Evolutionary conservation across 192 early-diverging fungal species (phyloP).

Genomic region (Rhizoclosmatium sp.): DNA sequence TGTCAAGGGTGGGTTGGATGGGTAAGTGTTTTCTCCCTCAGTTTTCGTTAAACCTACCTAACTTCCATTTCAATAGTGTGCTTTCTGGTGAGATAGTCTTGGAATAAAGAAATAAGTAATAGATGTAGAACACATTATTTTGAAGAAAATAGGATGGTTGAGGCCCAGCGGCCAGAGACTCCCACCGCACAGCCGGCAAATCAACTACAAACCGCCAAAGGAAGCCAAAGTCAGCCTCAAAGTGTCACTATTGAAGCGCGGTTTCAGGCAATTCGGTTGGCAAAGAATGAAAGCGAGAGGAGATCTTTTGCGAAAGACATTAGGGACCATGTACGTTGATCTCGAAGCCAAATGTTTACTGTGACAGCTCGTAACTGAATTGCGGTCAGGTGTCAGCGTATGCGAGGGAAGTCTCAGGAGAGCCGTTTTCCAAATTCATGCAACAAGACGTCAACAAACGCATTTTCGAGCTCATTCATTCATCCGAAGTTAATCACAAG

Average conservation of each 20-base stretch:
- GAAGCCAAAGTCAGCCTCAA: background rate
- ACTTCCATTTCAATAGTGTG: too few relatives aligned
- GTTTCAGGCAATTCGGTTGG: conserved; percentile 5
- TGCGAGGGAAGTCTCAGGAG: conserved; percentile 75
- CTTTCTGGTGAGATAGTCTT: too few relatives aligned
- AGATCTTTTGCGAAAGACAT: conserved; percentile 17
- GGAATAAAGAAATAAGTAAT: too few relatives aligned
- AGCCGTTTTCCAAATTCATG: conserved; percentile 76
- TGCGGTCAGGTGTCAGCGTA: conserved; percentile 53
- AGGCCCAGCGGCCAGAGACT: background rate
- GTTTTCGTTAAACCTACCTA: too few relatives aligned
- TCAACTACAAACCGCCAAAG: background rate
- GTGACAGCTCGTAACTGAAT: background rate
- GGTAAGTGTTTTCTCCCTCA: background rate
- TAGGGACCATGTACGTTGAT: conserved; percentile 15
- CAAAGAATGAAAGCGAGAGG: conserved; percentile 19
- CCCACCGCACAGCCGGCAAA: background rate
- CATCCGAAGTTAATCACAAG: conserved; percentile 78
- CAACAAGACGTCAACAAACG: conserved; percentile 77
- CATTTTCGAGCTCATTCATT: conserved; percentile 82
- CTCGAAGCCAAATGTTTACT: background rate
- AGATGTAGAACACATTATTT: too few relatives aligned
- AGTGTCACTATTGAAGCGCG: conserved; percentile 21
- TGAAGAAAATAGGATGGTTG: background rate
- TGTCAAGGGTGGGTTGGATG: conserved; percentile 60